phyloP scores from a whole-genome alignment of 2,329 filamentous ascomycete species.

The Aureobasidium sp. region DNA sequence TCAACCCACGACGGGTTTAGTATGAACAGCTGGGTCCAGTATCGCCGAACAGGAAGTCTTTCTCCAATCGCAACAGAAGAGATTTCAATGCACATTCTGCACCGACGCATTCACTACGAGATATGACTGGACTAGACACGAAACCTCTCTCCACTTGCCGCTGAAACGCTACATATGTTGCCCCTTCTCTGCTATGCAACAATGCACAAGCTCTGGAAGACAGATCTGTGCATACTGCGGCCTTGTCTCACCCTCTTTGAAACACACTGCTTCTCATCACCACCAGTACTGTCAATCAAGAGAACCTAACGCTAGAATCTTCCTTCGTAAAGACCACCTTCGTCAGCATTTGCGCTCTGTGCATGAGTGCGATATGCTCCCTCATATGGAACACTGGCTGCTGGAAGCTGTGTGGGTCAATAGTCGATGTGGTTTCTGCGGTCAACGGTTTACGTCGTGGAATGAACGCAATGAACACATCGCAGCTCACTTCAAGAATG shows the following conservation, averaged over 20 bases:
- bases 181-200: constrained; percentile 54
- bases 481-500: constrained; percentile 60
- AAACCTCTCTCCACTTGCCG: constrained; percentile 68
- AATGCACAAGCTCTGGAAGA: neutral
- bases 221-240: neutral
- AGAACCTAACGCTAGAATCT: constrained; percentile 66
- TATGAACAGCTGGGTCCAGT: too few species aligned
- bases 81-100: constrained; percentile 65
- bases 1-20: neutral
- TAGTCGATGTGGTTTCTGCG: constrained; percentile 61
- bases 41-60: neutral
- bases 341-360: constrained; percentile 67
- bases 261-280: constrained; percentile 67
- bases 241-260: constrained; percentile 33
- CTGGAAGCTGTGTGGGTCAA: constrained; percentile 60
- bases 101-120: constrained; percentile 63
- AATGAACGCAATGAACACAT: constrained; percentile 58
- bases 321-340: constrained; percentile 69
- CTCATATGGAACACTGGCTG: constrained; percentile 71
- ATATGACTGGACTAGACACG: constrained; percentile 71
- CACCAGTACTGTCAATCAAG: constrained; percentile 73
- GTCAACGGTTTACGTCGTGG: constrained; percentile 54
- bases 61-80: neutral
- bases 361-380: constrained; percentile 67
- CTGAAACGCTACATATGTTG: constrained; percentile 72